These are phyloP conservation scores for Mycena indigotica DNA, from an alignment of 768 basidiomycete species.

Conservation along the genomic window DNA sequence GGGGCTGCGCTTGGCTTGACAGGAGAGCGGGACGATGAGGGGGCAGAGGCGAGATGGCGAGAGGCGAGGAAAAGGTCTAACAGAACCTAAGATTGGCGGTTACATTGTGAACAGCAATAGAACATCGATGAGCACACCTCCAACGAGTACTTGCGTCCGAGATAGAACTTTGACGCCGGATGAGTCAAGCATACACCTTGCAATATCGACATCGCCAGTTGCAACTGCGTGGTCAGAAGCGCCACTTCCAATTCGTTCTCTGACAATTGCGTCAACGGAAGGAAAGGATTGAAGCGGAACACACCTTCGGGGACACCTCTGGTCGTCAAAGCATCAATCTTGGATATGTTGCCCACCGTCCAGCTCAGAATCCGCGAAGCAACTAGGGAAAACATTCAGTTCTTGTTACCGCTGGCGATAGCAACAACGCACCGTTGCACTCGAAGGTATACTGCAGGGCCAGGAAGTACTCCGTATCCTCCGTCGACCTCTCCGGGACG, in stretches of 20 bases:
- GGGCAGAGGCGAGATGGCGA: slow-evolving; percentile 50
- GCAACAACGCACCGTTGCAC: slow-evolving; percentile 65
- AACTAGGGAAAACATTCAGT: slow-evolving; percentile 49
- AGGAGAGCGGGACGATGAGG: slow-evolving; percentile 16
- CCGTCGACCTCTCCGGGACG: slow-evolving; percentile 42
- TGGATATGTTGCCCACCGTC: slow-evolving; percentile 53
- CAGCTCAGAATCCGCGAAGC: slow-evolving; percentile 66
- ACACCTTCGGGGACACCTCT: slow-evolving; percentile 49
- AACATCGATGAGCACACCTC: slow-evolving; percentile 49
- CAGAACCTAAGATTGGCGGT: slow-evolving; percentile 59
- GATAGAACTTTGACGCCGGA: slow-evolving; percentile 61
- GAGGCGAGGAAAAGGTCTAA: slow-evolving; percentile 72
- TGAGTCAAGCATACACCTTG: slow-evolving; percentile 81
- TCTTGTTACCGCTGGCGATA: too few relatives aligned
- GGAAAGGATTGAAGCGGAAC: slow-evolving; percentile 25
- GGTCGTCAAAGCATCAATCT: slow-evolving; percentile 51
- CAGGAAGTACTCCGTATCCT: slow-evolving; percentile 56
- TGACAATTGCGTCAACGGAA: slow-evolving; percentile 27
- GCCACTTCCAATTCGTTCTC: slow-evolving; percentile 52
- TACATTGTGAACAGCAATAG: background rate
- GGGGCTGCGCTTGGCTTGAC: too few relatives aligned
- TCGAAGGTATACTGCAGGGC: slow-evolving; percentile 79
- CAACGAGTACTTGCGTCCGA: slow-evolving; percentile 67
- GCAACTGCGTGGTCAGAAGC: slow-evolving; percentile 53
- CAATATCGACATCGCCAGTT: slow-evolving; percentile 64